These are phyloP conservation scores for Populus nigra DNA, from an alignment of 345 rosid species.

Conservation along the genomic window DNA sequence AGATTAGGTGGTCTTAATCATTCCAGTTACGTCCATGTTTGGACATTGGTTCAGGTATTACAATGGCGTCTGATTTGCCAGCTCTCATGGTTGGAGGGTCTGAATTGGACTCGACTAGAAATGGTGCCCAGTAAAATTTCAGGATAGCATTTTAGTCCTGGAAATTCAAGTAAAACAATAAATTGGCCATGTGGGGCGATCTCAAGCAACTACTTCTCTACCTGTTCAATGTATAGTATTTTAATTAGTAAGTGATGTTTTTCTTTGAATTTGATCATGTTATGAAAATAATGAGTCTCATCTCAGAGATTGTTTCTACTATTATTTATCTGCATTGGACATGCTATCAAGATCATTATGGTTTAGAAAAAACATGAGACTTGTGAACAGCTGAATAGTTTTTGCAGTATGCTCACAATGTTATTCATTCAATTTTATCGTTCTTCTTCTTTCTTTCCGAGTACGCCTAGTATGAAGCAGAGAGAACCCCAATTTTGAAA, in stretches of 20 bases:
- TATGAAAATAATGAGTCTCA: not conserved
- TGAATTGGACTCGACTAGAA: slow-evolving; percentile 22
- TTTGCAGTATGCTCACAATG: not conserved
- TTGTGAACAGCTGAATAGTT: not conserved
- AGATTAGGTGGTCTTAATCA: slow-evolving; percentile 18
- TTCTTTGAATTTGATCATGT: not conserved
- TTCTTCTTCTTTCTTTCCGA: not conserved
- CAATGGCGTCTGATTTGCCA: slow-evolving; percentile 14
- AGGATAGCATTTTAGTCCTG: slow-evolving; percentile 26
- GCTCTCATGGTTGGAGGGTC: slow-evolving; percentile 11
- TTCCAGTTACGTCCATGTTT: slow-evolving; percentile 24
- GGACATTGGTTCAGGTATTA: slow-evolving; percentile 13
- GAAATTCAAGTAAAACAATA: not conserved
- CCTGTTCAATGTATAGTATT: not conserved
- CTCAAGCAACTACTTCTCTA: not conserved
- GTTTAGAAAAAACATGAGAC: not conserved
- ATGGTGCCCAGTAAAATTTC: slow-evolving; percentile 31
- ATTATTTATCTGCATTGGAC: too few relatives aligned
- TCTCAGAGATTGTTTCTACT: not conserved
- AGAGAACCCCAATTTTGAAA: slow-evolving; percentile 24
- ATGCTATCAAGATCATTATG: too few relatives aligned
- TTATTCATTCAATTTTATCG: not conserved
- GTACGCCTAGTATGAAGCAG: not conserved
- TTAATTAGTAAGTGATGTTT: not conserved
- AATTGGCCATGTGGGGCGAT: not conserved